These are phyloP conservation scores for Kodamaea derodonti DNA, from an alignment of 1,139 yeast species.

Conservation along the genomic window DNA sequence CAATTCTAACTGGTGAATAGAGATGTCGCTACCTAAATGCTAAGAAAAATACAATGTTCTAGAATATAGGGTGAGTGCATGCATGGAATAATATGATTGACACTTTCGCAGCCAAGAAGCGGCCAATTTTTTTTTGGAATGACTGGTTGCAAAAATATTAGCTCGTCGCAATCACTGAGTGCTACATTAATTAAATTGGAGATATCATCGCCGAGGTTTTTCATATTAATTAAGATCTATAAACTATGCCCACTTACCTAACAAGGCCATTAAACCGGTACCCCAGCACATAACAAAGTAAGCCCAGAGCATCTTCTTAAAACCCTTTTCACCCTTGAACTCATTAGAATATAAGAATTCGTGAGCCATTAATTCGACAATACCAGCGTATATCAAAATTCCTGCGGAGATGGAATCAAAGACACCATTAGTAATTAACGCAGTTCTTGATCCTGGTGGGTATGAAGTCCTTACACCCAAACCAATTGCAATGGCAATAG, in stretches of 20 bases:
- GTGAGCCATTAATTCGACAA: slow-evolving; percentile 85
- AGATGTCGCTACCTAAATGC: too few species aligned
- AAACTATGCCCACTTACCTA: slow-evolving; percentile 83
- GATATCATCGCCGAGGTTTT: too few species aligned
- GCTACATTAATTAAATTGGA: too few species aligned
- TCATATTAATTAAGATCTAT: too few species aligned
- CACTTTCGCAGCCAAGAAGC: too few species aligned
- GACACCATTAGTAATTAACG: slow-evolving; percentile 70
- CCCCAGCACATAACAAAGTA: slow-evolving; percentile 56
- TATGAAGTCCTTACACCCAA: slow-evolving; percentile 73
- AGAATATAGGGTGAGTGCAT: too few species aligned
- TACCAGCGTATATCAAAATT: slow-evolving; percentile 76
- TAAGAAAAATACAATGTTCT: too few species aligned
- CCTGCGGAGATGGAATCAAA: slow-evolving; percentile 87
- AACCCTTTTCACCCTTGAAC: slow-evolving; percentile 49
- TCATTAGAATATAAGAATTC: slow-evolving; percentile 74
- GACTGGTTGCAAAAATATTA: too few species aligned
- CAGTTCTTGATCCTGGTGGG: slow-evolving; percentile 55
- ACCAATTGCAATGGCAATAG: slow-evolving; percentile 82
- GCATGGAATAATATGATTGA: too few species aligned
- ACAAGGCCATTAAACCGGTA: slow-evolving; percentile 78
- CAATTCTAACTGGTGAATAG: too few species aligned
- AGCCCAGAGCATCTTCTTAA: slow-evolving; percentile 37
- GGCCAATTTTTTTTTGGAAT: too few species aligned
- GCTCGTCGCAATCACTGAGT: too few species aligned